Base-by-base conservation (phyloP, 2,329 filamentous ascomycete genomes). In the Westerdykella aurantiaca region DNA sequence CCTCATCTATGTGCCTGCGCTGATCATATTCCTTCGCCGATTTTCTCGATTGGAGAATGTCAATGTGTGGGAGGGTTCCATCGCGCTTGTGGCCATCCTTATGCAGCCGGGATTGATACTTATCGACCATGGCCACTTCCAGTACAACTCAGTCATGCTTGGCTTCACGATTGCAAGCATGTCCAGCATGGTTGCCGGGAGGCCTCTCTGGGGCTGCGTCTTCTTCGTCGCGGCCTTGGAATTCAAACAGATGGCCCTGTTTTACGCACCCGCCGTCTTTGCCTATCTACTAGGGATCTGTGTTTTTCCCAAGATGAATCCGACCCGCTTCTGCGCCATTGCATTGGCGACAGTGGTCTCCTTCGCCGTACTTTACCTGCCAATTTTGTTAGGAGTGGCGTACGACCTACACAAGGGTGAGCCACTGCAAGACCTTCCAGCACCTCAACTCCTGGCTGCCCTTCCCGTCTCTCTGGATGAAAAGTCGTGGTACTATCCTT, bases 191-290 rank as follows among this genome's bases (percentile, higher is more conserved):
- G 69, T 95, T 40, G 88, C 89, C 3, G 87, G 87, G 4, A 80
- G 89, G 39, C 84, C 84, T 57, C 78, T 94, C 49, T 96, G 91
- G 89, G 81, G 87, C 21, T 89, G 88, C 49, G 80, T 95, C 46
- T 95, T 95, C 72, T 98, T 98, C 57, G 93, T 98, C 6, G 81
- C 80, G 13, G 87, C 91, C 3, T 74, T 98, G n/a, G 88, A 88
- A 5, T 98, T 97, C 76, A 98, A 98, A 74, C 93, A 98, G 68
- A 98, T 98, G 94, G 91, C 91, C 1, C 76, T 98, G 13, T 98
- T 97, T 72, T 98, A 96, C 68, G 89, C 94, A 3, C 90, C 94
- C 12, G 83, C 85, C 16, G 83, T 97, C 45, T 97, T 97, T 65
- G 85, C 88, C 25, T 98, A 90, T 61, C 81, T 98, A 2, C 74